A percentile compares a stretch with the other conserved stretches of the same genome.
Evolutionary conservation across 306 rosid genomes (phyloP).

Genomic region (Cicer arietinum): DNA sequence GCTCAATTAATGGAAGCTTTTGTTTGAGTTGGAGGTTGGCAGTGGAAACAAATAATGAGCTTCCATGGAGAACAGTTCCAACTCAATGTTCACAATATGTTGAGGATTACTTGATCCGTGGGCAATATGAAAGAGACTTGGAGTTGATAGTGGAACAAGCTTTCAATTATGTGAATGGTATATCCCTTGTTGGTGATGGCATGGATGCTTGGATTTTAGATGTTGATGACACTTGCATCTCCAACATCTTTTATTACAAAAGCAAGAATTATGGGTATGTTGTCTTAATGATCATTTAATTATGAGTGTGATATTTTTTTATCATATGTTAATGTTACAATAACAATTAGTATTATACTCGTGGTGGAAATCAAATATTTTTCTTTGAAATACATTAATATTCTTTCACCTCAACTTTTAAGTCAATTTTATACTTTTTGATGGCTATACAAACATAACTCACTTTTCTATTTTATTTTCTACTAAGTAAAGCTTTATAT

Average conservation of each 20-base stretch:
- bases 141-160: conserved; percentile 56
- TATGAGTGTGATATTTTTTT: not conserved
- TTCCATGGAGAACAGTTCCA: conserved; percentile 77
- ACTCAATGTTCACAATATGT: conserved; percentile 52
- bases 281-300: not conserved
- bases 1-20: conserved; percentile 32
- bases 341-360: too few relatives aligned
- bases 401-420: too few relatives aligned
- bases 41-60: conserved; percentile 75
- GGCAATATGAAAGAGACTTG: conserved; percentile 67
- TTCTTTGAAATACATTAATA: too few relatives aligned
- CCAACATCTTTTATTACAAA: conserved; percentile 68
- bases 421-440: too few relatives aligned
- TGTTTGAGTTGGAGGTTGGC: conserved; percentile 84
- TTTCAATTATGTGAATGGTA: conserved; percentile 45
- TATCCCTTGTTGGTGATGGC: conserved; percentile 49
- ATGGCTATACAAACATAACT: too few relatives aligned
- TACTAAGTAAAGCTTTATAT: too few relatives aligned
- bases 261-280: conserved; percentile 70
- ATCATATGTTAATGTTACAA: too few relatives aligned
- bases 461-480: too few relatives aligned
- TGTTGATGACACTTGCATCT: conserved; percentile 85
- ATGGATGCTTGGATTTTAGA: conserved; percentile 79
- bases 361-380: too few relatives aligned
- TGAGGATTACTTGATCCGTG: conserved; percentile 66